Evolutionary conservation across 768 basidiomycete genomes (phyloP), one percentile per base, ranked within the genome.

Genomic region (Symmetrospora coprosmae): DNA sequence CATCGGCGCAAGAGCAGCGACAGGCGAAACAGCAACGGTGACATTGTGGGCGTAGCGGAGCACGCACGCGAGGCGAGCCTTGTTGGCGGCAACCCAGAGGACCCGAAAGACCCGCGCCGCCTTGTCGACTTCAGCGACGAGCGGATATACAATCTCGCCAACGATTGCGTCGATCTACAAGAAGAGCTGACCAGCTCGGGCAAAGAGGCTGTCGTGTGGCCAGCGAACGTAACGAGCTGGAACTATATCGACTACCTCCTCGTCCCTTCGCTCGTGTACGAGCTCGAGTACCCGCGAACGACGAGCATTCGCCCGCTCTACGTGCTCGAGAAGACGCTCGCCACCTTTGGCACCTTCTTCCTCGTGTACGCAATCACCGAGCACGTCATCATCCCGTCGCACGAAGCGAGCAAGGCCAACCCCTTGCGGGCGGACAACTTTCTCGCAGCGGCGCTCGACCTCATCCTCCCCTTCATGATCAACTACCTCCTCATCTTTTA

Each of bases 301-400:
- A 81, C 86, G 31, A 75, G 75, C 13, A 70, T 77, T 48, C 81
- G 80, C 72, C 86, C 72, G 66, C 68, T 87, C 8, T 90, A 90
- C 68, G 78, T 92, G 1, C 78, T 86, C 61, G 79, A 83, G 67
- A 81, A 81, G 73, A 76, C 77, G 2, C 75, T 86, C 8, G 94
- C 91, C 25, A 92, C 89, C 9, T 87, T 94, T 71, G 94, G 94
- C 37, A 94, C 92, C 0, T 96, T 99, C 74, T 86, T 83, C 0
- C 78, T 97, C n/a, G 78, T 96, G 40, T 86, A 75, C 66, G 70
- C 70, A n/a, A 81, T 91, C 52, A 89, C 89, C 25, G 94, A 97
- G 71, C 86, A 83, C 45, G 90, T 89, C 69, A 96, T 99, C 71
- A 75, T 91, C 38, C 91, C 92, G 1, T 81, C 82, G 62, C 82